These are phyloP conservation scores for Aspergillus sclerotioniger DNA, from an alignment of 495 filamentous ascomycete species.

Conservation along the genomic window DNA sequence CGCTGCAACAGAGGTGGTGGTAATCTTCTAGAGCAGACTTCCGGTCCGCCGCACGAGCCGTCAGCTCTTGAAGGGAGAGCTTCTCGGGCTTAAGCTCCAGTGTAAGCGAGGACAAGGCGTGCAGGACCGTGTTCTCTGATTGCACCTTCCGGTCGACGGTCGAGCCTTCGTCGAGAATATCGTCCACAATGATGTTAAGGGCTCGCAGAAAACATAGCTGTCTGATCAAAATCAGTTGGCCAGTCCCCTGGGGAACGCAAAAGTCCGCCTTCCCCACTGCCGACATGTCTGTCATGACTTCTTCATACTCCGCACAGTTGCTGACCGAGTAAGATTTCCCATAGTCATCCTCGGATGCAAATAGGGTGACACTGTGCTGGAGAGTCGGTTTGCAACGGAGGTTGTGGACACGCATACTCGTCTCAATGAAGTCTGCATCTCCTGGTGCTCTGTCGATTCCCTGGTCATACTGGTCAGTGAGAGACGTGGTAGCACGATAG, in stretches of 20 bases:
- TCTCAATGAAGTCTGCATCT: not conserved
- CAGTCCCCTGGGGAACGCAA: not conserved
- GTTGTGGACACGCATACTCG: conserved; percentile 10
- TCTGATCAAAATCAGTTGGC: not conserved
- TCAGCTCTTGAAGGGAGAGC: conserved; percentile 6
- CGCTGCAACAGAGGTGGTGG: conserved; percentile 24
- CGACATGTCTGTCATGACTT: too few species aligned
- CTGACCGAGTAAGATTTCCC: too few species aligned
- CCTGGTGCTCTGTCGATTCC: not conserved
- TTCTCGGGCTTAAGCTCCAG: not conserved
- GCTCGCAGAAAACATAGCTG: not conserved
- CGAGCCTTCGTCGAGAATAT: not conserved
- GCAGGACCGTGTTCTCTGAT: conserved; percentile 4
- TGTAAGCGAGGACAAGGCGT: not conserved
- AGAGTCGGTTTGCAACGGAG: too few species aligned
- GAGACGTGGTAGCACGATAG: conserved; percentile 22
- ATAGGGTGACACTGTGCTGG: too few species aligned
- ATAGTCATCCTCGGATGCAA: too few species aligned
- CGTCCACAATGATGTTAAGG: not conserved
- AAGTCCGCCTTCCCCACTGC: too few species aligned
- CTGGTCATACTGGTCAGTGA: not conserved
- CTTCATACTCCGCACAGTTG: too few species aligned
- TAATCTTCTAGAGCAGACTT: conserved; percentile 19
- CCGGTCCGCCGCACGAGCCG: conserved; percentile 19
- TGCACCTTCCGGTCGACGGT: conserved; percentile 3